Evolutionary conservation across 768 basidiomycete genomes (phyloP).

Genomic region (Lactarius vividus): DNA sequence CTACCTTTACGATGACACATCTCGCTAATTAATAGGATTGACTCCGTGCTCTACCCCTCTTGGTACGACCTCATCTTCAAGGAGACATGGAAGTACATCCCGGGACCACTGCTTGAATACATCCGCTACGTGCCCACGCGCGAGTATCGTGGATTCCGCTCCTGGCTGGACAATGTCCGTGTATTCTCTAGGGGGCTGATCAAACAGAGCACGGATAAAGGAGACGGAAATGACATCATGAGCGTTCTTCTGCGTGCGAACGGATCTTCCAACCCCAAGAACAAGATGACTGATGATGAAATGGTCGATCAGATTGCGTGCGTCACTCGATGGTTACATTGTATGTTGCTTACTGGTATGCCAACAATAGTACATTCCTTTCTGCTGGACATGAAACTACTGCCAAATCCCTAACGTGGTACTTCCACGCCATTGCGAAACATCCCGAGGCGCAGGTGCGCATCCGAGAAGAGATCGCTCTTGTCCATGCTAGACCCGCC

Average conservation of each 20-base stretch:
- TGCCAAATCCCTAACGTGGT: not conserved
- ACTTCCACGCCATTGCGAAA: not conserved
- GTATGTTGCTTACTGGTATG: not conserved
- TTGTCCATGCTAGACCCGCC: not conserved
- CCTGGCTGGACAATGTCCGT: not conserved
- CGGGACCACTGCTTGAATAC: not conserved
- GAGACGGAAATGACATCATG: constrained; percentile 1
- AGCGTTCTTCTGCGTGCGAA: constrained; percentile 8
- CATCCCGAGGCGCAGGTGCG: constrained; percentile 3
- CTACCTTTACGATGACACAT: not conserved
- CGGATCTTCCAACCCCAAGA: not conserved
- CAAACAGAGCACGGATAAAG: not conserved
- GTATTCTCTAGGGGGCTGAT: not conserved
- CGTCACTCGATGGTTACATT: not conserved
- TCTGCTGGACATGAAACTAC: constrained; percentile 1
- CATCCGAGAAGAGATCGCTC: constrained; percentile 22
- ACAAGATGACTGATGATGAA: not conserved
- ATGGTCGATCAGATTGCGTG: not conserved
- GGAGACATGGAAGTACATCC: not conserved
- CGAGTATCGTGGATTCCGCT: constrained; percentile 6
- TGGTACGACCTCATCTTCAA: constrained; percentile 7
- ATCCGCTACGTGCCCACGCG: not conserved
- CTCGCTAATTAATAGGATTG: not conserved
- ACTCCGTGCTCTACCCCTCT: not conserved
- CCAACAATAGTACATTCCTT: not conserved